Base-by-base conservation (phyloP, 768 basidiomycete genomes). In the Boletus subparvulus region DNA sequence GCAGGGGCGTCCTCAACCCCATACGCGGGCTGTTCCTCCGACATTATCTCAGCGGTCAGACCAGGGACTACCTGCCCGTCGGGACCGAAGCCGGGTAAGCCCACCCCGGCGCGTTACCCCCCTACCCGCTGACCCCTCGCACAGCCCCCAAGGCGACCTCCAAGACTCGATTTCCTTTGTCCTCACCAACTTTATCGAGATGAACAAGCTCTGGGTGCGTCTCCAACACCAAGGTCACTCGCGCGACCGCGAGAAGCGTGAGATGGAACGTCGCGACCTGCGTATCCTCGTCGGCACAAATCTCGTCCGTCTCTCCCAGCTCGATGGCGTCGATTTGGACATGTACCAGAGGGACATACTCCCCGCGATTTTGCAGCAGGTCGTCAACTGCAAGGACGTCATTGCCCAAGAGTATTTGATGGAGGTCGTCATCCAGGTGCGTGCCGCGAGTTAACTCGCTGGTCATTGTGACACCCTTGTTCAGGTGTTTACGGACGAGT, bases 161-260 rank as follows among this genome's bases (percentile, higher is more conserved):
- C 88, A 94, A 74, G 97, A 99, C 73, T 98, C 95, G 1, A 96
- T 92, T 60, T 84, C 85, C 3, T 98, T 98, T 69, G 94, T 98
- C 40, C 81, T 99, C 56, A 98, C 94, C 58, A 98, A 98, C 73
- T 98, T 99, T 67, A 93, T 99, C 69, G 97, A 99, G 70, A 99
- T 98, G 96, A 98, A 98, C 82, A 99, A 98, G 71, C 86, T 98
- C 24, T 98, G 97, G 97, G 96, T 99, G 3, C 91, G 97, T 40
- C 80, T 98, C 12, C 97, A 98, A 72, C 97, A 99, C 67, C 92
- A 96, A 67, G 97, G 96, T 0, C 95, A 98, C 67, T 97, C 94
- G 2, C 84, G 94, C 46, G 97, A 99, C 71, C 86, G 95, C 51
- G 97, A 99, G 71, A 97, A 97, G 73, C 90, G 97, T 50, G 97